A percentile compares a stretch with the other conserved stretches of the same genome.
These are phyloP conservation scores for Mortierella sp. DNA, from an alignment of 371 early-diverging fungal genomes.

Conservation along the genomic window DNA sequence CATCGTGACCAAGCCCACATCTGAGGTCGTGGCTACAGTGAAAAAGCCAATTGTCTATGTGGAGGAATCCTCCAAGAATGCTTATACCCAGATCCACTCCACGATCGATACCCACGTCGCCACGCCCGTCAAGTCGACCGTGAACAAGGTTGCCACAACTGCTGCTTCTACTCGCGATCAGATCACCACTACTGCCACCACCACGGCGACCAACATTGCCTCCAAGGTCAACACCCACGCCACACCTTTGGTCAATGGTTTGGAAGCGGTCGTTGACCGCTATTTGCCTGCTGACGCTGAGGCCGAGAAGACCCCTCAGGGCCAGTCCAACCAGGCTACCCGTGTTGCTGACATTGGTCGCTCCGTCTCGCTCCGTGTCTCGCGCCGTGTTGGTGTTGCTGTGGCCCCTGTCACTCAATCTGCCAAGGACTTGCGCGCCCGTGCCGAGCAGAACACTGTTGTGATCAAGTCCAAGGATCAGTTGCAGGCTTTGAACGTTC, in stretches of 20 bases:
- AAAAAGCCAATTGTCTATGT: slow-evolving; percentile 57
- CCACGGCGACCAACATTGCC: slow-evolving; percentile 36
- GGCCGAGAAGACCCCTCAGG: slow-evolving; percentile 17
- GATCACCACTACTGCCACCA: slow-evolving; percentile 29
- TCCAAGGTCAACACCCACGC: slow-evolving; percentile 45
- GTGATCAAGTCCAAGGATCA: slow-evolving; percentile 49
- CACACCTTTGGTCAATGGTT: slow-evolving; percentile 43
- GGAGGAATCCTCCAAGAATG: slow-evolving; percentile 55
- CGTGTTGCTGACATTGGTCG: slow-evolving; percentile 49
- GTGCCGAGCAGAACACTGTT: slow-evolving; percentile 45
- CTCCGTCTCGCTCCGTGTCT: slow-evolving; percentile 40
- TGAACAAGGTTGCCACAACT: slow-evolving; percentile 23
- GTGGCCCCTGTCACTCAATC: slow-evolving; percentile 42
- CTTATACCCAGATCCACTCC: slow-evolving; percentile 49
- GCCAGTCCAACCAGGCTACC: slow-evolving; percentile 47
- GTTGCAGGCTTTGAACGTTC: slow-evolving; percentile 38
- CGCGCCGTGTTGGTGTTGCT: slow-evolving; percentile 36
- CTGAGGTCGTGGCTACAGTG: slow-evolving; percentile 65
- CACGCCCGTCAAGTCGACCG: slow-evolving; percentile 47
- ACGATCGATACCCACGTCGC: slow-evolving; percentile 50
- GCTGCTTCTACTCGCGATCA: slow-evolving; percentile 19
- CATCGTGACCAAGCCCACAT: slow-evolving; percentile 67
- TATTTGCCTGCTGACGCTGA: slow-evolving; percentile 37
- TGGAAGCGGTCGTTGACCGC: slow-evolving; percentile 42
- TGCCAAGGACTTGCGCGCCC: slow-evolving; percentile 23